A percentile compares a stretch with the other conserved stretches of the same genome.
Evolutionary conservation across 345 rosid species (phyloP).

Genomic region (Adansonia digitata): DNA sequence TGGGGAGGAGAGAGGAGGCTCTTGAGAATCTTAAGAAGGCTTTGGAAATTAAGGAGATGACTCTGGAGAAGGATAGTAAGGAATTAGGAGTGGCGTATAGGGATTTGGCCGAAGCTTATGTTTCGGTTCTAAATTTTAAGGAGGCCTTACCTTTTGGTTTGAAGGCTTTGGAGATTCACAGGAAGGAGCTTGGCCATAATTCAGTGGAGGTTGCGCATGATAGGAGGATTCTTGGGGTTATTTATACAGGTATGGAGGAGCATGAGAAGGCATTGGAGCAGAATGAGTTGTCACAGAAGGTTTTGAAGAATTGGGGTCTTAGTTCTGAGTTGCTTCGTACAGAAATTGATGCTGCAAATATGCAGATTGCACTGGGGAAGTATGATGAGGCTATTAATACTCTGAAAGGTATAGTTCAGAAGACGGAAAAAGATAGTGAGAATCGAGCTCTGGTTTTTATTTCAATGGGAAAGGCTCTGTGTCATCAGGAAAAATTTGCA

Average conservation of each 20-base stretch:
- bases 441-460: constrained; percentile 69
- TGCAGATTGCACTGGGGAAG: constrained; percentile 83
- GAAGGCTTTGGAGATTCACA: constrained; percentile 79
- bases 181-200: constrained; percentile 53
- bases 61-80: constrained; percentile 59
- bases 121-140: constrained; percentile 73
- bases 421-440: constrained; percentile 72
- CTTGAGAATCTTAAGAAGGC: constrained; percentile 64
- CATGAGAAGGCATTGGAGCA: constrained; percentile 86
- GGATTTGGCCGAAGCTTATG: constrained; percentile 74
- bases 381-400: constrained; percentile 65
- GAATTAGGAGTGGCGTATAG: constrained; percentile 79
- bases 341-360: constrained; percentile 83
- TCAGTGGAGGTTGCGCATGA: constrained; percentile 88
- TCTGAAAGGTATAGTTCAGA: constrained; percentile 54
- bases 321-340: constrained; percentile 61
- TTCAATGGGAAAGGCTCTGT: constrained; percentile 80
- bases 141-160: constrained; percentile 70
- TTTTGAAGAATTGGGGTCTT: constrained; percentile 79
- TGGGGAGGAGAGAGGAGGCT: constrained; percentile 94
- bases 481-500: constrained; percentile 53
- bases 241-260: constrained; percentile 80
- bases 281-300: constrained; percentile 67
- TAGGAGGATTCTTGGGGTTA: constrained; percentile 81
- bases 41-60: constrained; percentile 71